Conservation (phyloP, 2,329 filamentous ascomycete species). For the Zasmidium cellare region DNA sequence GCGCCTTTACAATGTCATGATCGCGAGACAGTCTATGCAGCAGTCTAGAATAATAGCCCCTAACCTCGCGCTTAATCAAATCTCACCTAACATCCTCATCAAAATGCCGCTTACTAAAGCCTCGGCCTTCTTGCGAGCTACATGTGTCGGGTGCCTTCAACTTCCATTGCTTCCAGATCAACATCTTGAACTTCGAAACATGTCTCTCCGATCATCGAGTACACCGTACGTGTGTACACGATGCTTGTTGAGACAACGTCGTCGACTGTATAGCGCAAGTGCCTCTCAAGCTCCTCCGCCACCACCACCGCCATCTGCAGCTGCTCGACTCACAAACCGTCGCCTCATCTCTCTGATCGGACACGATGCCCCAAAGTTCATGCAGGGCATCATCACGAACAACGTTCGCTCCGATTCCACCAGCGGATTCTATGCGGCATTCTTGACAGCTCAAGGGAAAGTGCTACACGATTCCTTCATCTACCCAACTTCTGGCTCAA, state of each 20-base stretch:
- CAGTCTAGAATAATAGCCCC: too few relatives aligned
- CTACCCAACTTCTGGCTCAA: conserved; percentile 60
- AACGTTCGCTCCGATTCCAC: conserved; percentile 57
- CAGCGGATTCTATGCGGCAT: conserved; percentile 73
- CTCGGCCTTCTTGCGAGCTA: neutral
- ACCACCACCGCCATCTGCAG: conserved; percentile 53
- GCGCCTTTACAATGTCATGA: neutral
- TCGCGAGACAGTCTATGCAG: too few relatives aligned
- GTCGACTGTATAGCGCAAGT: conserved; percentile 17
- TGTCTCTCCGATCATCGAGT: conserved; percentile 13
- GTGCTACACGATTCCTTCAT: conserved; percentile 89
- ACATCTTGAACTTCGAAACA: conserved; percentile 1
- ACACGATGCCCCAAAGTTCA: conserved; percentile 75
- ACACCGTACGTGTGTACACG: conserved; percentile 23
- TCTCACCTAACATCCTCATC: neutral
- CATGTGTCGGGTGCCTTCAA: neutral
- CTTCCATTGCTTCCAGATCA: neutral
- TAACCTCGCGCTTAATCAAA: too few relatives aligned
- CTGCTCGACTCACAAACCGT: conserved; percentile 65
- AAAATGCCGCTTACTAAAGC: neutral
- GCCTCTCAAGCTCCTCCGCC: conserved; percentile 37
- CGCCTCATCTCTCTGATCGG: conserved; percentile 78
- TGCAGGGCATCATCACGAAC: conserved; percentile 84
- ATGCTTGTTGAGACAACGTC: conserved; percentile 21
- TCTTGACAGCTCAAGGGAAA: conserved; percentile 79